These are phyloP conservation scores for Geotrichum phurueaensis DNA, from an alignment of 1,139 yeast genomes.

Conservation along the genomic window DNA sequence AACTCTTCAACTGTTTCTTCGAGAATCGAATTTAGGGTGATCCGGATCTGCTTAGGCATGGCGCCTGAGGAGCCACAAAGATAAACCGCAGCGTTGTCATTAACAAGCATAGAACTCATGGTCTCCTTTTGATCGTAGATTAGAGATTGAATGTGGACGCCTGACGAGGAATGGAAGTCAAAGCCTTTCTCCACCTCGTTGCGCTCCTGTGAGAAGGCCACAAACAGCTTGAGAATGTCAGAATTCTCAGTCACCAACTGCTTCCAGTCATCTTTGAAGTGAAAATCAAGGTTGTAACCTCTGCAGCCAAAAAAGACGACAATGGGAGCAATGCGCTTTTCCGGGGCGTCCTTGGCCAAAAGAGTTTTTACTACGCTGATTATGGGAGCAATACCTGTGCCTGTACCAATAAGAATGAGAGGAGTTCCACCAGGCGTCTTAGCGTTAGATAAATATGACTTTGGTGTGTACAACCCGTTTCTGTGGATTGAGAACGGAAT, in stretches of 20 bases:
- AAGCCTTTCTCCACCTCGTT: neutral
- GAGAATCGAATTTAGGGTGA: conserved; percentile 62
- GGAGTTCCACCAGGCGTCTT: conserved; percentile 41
- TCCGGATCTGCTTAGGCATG: conserved; percentile 87
- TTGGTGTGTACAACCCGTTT: conserved; percentile 14
- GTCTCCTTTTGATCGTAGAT: conserved; percentile 45
- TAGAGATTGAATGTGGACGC: conserved; percentile 67
- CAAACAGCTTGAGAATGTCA: conserved; percentile 5
- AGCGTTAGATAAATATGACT: conserved; percentile 30
- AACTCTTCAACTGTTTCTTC: conserved; percentile 38
- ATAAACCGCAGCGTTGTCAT: conserved; percentile 54
- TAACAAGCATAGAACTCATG: conserved; percentile 46
- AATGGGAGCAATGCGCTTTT: conserved; percentile 17
- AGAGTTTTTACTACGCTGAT: conserved; percentile 7
- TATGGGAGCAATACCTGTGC: conserved; percentile 92
- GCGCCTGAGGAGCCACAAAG: conserved; percentile 91
- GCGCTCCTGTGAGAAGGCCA: conserved; percentile 16
- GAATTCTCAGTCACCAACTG: conserved; percentile 9
- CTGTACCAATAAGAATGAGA: conserved; percentile 72
- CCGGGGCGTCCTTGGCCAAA: conserved; percentile 7
- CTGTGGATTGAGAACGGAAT: conserved; percentile 53
- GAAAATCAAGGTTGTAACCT: conserved; percentile 55
- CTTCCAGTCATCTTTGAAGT: conserved; percentile 56
- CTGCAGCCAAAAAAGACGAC: conserved; percentile 74
- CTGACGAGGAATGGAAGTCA: conserved; percentile 9